These are phyloP conservation scores for Zizania palustris DNA, from an alignment of 202 grass and related monocot genomes.

Conservation along the genomic window DNA sequence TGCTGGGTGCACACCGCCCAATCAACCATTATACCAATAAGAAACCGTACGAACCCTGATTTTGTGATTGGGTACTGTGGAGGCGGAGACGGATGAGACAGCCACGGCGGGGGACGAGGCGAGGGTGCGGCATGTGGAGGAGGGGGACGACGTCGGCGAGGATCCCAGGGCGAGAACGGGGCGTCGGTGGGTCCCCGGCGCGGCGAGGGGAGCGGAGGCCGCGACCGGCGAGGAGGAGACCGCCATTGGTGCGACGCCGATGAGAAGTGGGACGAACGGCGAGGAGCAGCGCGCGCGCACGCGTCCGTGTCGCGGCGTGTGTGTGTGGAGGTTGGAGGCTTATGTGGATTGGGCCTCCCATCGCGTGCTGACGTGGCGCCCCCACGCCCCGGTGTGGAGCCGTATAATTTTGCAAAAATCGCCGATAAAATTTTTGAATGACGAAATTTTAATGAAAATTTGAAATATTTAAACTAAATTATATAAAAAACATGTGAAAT, in stretches of 20 bases:
- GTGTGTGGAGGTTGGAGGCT: constrained; percentile 40
- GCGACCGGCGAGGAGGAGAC: constrained; percentile 1
- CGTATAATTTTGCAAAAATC: too few species aligned
- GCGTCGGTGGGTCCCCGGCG: neutral
- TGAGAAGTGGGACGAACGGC: neutral
- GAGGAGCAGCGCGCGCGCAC: neutral
- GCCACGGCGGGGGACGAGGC: neutral
- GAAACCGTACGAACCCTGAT: constrained; percentile 36
- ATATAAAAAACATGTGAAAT: too few species aligned
- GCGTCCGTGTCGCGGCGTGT: neutral
- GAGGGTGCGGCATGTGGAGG: neutral
- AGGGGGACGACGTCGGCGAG: neutral
- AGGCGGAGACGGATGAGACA: neutral
- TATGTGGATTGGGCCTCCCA: constrained; percentile 28
- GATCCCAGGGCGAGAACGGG: neutral
- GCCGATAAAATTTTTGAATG: too few species aligned
- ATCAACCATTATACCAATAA: neutral
- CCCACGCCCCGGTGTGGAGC: neutral
- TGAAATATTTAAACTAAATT: too few species aligned
- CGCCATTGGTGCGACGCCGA: constrained; percentile 23
- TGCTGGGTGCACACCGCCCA: neutral
- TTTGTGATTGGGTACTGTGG: constrained; percentile 14
- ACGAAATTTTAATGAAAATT: too few species aligned
- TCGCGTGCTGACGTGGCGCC: constrained; percentile 19
- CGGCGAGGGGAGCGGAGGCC: constrained; percentile 17